Evolutionary conservation across 2,329 filamentous ascomycete species (phyloP), one percentile per base, ranked within the genome.

Genomic region (Grosmannia clavigera): DNA sequence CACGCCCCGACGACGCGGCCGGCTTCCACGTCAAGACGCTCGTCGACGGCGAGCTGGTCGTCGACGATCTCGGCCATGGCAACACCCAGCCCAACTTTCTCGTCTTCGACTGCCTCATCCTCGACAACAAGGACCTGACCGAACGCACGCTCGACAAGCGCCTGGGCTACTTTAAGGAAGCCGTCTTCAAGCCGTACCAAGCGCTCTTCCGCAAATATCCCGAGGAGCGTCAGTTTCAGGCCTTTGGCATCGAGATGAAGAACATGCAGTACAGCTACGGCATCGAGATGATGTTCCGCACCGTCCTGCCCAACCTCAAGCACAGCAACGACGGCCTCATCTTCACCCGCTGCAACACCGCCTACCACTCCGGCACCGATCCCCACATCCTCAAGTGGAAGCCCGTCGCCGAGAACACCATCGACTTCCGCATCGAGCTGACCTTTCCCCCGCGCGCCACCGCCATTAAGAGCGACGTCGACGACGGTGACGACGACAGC

Each of bases 361-460:
- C 86, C 11, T 99, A 99, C 76, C 86, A 86, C 67, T 86, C 88
- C 65, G 94, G 94, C 65, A 99, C 94, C 14, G 94, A 99, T 72
- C 83, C 83, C 57, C 87, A 96, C 71, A 99, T 96, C 64, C 78
- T 99, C 48, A 99, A 99, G 73, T 99, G 94, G 94, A 99, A 99
- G 74, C 91, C 92, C 0, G 90, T 90, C 4, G 80, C 89, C 65
- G 94, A 99, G 72, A 99, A 99, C 75, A 95, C 91, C 0, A 84
- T 99, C 66, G 94, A 99, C 71, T 96, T 96, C 71, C 82, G 87
- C 51, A 80, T 97, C 67, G 82, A 82, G 58, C 80, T 99, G 52
- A 78, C 81, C 14, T 97, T 96, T 55, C 59, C n/a, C n/a, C 52
- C 33, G 4, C 58, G 87, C n/a, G 81, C 88, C 61, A 22, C 22